Evolutionary conservation across 164 flowering plant species (phyloP).

Genomic region (Magnolia officinalis): DNA sequence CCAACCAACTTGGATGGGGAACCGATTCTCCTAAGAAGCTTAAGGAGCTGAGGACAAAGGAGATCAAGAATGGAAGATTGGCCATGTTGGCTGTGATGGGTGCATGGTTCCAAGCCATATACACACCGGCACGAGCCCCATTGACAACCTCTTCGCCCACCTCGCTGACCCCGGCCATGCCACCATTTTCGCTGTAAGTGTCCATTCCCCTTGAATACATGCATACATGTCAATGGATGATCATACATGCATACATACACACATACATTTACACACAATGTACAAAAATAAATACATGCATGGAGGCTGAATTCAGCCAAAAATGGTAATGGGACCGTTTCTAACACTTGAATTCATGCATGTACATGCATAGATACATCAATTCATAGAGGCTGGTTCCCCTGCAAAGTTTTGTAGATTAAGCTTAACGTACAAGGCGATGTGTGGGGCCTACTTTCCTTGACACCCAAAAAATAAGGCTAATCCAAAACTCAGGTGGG

Average conservation of each 20-base stretch:
- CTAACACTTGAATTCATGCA: not conserved
- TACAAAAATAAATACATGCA: not conserved
- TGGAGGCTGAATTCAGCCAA: not conserved
- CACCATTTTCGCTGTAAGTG: constrained; percentile 81
- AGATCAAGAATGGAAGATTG: constrained; percentile 93
- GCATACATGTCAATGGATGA: not conserved
- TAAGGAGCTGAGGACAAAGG: constrained; percentile 90
- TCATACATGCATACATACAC: no score
- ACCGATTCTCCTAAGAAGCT: constrained; percentile 65
- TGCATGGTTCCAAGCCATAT: constrained; percentile 90
- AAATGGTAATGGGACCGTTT: no score
- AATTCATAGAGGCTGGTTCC: not conserved
- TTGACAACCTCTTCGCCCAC: constrained; percentile 95
- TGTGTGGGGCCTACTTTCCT: no score
- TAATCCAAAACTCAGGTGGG: no score
- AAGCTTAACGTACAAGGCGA: no score
- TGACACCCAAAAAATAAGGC: no score
- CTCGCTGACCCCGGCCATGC: constrained; percentile 99
- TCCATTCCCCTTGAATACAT: not conserved
- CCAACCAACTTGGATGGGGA: constrained; percentile 98
- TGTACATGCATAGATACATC: not conserved
- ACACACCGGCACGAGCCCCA: constrained; percentile 95
- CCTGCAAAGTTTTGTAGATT: no score
- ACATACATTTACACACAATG: no score
- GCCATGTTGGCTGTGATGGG: constrained; percentile 99